Percentiles rank a stretch among this genome's conserved stretches.
These are phyloP conservation scores for Colletotrichum sp. DNA, from an alignment of 2,329 filamentous ascomycete species.

Conservation along the genomic window DNA sequence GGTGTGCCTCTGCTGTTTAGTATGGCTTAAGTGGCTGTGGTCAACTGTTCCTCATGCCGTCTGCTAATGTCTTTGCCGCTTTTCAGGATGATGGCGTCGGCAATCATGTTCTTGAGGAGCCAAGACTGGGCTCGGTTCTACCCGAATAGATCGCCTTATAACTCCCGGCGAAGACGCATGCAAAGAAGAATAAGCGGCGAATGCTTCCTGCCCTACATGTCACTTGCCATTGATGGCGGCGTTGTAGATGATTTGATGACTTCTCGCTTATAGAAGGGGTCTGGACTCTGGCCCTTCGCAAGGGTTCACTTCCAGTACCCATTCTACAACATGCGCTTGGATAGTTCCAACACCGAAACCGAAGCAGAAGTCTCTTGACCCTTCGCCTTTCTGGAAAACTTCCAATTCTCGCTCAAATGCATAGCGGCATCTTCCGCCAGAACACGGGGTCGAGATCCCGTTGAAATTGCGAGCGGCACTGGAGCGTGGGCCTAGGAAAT, in stretches of 20 bases:
- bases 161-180: neutral
- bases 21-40: neutral
- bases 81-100: neutral
- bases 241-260: neutral
- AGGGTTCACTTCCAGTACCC: neutral
- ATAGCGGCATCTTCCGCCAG: neutral
- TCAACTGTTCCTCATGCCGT: neutral
- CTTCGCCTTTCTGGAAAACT: neutral
- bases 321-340: neutral
- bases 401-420: neutral
- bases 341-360: neutral
- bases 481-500: neutral
- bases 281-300: neutral
- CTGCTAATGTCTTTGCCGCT: neutral
- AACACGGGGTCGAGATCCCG: neutral
- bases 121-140: neutral
- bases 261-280: neutral
- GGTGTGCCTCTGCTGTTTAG: neutral
- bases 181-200: rapidly evolving
- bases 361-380: neutral
- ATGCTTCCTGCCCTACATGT: rapidly evolving
- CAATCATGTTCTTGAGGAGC: neutral
- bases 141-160: neutral
- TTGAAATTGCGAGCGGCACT: neutral
- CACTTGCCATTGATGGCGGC: rapidly evolving